Evolutionary conservation across 371 early-diverging fungal species (phyloP), one percentile per base, ranked within the genome.

Genomic region (Mortierella sp.): DNA sequence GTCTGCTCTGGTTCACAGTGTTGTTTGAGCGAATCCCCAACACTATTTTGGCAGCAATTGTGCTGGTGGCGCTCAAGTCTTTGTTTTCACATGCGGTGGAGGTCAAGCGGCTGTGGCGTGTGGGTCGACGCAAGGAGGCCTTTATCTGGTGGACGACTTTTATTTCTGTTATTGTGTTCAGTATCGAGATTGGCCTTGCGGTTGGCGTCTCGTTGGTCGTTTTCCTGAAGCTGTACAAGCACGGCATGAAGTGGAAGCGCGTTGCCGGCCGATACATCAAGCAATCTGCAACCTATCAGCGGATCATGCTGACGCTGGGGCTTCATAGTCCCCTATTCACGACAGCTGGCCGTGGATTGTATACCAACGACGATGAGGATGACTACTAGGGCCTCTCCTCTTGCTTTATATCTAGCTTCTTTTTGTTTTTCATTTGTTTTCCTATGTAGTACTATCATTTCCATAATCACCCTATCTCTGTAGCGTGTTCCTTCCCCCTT

Each of bases 101-200:
- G 28, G 77, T 79, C 13, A 72, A 73, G 55, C 55, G 79, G 24
- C 37, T 82, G 21, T 82, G 83, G 83, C 73, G 83, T 0, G 77
- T 82, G 5, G 83, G 83, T 4, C 44, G 83, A 13, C 43, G 79
- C 11, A 82, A 79, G 74, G 83, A 82, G 19, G 83, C 83, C 0
- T n/a, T 82, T 69, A 76, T 79, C 10, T 82, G 83, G 83, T 82
- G 83, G 83, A 69, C 69, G 2, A 82, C 83, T 14, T 82, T 82
- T 54, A 72, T 61, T 8, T 46, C 71, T 9, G 83, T 82, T 43
- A 71, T 79, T 40, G 48, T 82, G 10, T 82, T 82, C 46, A 79
- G 76, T 57, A 82, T 82, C 55, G 83, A 82, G 57, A 74, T 82
- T 46, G 83, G 83, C 0, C 61, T 82, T 19, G 79, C 71, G 3